A percentile compares a stretch with the other conserved stretches of the same genome.
Conservation (phyloP, 108 stramenopile genomes). For the Skeletonema menzelii region DNA sequence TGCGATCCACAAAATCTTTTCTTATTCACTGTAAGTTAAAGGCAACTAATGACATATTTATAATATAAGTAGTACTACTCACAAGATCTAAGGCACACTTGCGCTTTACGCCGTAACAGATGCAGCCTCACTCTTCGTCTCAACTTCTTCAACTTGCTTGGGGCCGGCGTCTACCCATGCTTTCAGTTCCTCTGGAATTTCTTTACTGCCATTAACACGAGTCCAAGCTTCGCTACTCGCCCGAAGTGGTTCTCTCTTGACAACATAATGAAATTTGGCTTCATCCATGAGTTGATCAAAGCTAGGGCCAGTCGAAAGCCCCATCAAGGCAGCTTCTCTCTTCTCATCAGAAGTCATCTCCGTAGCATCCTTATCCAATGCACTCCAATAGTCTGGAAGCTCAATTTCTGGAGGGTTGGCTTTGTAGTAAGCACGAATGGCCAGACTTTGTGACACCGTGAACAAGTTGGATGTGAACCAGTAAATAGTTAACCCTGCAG, state of each 20-base stretch:
- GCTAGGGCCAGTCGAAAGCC: constrained; percentile 69
- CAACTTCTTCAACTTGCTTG: not conserved
- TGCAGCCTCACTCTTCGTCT: not conserved
- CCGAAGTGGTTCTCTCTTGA: constrained; percentile 69
- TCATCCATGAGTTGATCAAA: constrained; percentile 71
- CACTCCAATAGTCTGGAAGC: constrained; percentile 87
- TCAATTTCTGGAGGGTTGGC: constrained; percentile 85
- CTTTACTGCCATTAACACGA: constrained; percentile 19
- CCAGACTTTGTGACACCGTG: constrained; percentile 77
- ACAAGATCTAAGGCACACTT: not conserved
- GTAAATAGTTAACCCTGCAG: constrained; percentile 95
- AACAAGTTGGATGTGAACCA: constrained; percentile 94
- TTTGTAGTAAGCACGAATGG: constrained; percentile 74
- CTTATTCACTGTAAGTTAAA: too few relatives aligned
- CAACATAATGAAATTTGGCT: constrained; percentile 73
- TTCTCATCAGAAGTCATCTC: constrained; percentile 81
- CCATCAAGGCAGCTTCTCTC: constrained; percentile 75
- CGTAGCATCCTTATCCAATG: constrained; percentile 64
- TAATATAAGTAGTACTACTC: too few relatives aligned
- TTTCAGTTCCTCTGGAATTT: constrained; percentile 41
- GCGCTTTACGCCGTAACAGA: not conserved
- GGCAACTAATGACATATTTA: too few relatives aligned
- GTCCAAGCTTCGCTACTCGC: constrained; percentile 60
- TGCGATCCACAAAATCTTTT: too few relatives aligned
- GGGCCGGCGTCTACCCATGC: constrained; percentile 25